phyloP scores from a whole-genome alignment of 192 early-diverging fungal species.

The Backusella macrospora region DNA sequence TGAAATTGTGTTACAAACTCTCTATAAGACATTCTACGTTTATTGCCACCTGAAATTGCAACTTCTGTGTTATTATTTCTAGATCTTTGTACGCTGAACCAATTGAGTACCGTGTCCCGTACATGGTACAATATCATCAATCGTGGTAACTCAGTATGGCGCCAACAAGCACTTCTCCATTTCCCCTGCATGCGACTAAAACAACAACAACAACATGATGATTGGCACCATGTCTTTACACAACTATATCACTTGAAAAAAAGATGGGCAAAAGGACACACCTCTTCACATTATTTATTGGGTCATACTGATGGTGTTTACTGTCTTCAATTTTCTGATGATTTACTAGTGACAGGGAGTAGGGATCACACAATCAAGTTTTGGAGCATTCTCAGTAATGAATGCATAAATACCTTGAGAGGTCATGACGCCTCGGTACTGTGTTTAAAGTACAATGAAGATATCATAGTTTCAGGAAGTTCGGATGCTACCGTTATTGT shows the following conservation, averaged over 20 bases:
- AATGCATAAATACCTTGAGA: slow-evolving; percentile 59
- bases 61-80: background rate
- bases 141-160: background rate
- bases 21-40: background rate
- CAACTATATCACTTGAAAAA: slow-evolving; percentile 66
- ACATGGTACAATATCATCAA: background rate
- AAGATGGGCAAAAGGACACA: slow-evolving; percentile 57
- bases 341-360: slow-evolving; percentile 79
- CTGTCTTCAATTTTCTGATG: slow-evolving; percentile 86
- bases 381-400: slow-evolving; percentile 76
- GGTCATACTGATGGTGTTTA: slow-evolving; percentile 91
- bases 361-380: slow-evolving; percentile 81
- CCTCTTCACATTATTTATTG: slow-evolving; percentile 54
- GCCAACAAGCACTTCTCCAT: background rate
- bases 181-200: background rate
- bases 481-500: slow-evolving; percentile 86
- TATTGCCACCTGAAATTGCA: background rate
- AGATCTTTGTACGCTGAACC: background rate
- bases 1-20: background rate
- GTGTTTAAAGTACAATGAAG: slow-evolving; percentile 85
- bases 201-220: background rate
- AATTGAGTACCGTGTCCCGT: background rate
- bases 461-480: slow-evolving; percentile 84
- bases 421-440: slow-evolving; percentile 78
- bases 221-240: slow-evolving; percentile 73